Evolutionary conservation across 805 yeast species (phyloP), one percentile per base, ranked within the genome.

Genomic region (Cyberlindnera nakhonratchasimensis): DNA sequence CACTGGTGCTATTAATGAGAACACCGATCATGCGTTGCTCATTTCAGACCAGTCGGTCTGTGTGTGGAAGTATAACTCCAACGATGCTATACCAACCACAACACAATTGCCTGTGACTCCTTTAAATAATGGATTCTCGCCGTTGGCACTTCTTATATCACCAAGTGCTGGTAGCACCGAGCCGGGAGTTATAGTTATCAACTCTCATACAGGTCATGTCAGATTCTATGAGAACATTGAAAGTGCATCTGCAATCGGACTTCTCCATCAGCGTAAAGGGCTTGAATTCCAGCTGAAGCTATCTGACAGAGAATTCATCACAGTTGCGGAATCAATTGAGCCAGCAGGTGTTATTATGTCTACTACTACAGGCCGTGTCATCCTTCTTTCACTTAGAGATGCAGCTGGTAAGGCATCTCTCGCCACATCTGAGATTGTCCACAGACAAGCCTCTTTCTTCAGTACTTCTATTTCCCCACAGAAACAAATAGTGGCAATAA

Each of bases 141-240:
- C 83, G 1, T 59, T 80, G 42, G 86, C 84, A 1, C 69, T 74
- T 5, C 60, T 86, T 28, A 77, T 86, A 1, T 57, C 71, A 10
- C 81, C 91, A 4, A 62, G 77, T 6, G 73, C 75, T 4, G 79
- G 80, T 3, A 55, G 64, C 18, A 46, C 58, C 3, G 71, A 71
- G 39, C 91, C 95, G 0, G 96, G 96, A 9, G 63, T 88, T 29
- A 79, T 84, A 6, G 74, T 82, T 6, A 69, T 86, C 17, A 77
- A 82, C 54, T 67, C 81, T 1, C 58, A 68, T 16, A 53, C 77
- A 0, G 95, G 96, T 0, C 56, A 61, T 16, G 62, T 85, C 36
- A 72, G 74, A 20, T 89, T 81, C 61, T 84, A 82, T 66, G 95
- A 86, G 55, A 77, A 86, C 40, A 78, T 87, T 11, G 82, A 77